phyloP scores from a whole-genome alignment of 2,329 filamentous ascomycete genomes.

The Fonsecaea pedrosoi region DNA sequence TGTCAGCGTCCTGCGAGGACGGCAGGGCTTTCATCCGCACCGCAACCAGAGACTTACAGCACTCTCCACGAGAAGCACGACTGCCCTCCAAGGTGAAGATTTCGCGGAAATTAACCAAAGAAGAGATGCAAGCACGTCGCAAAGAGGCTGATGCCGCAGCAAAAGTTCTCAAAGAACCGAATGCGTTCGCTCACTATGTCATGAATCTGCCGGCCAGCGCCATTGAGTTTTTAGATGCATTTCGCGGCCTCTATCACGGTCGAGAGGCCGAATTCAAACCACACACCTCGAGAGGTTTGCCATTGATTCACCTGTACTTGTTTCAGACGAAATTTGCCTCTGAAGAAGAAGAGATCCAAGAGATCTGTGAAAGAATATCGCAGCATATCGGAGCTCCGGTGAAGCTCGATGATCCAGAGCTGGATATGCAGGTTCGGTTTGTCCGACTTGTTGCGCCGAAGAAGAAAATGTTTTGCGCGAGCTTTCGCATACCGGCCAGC shows the following conservation, averaged over 20 bases:
- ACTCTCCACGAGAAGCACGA: conserved; percentile 59
- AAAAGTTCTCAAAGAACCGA: conserved; percentile 63
- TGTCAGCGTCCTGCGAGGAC: conserved; percentile 80
- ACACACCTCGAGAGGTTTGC: conserved; percentile 66
- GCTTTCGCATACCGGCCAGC: conserved; percentile 80
- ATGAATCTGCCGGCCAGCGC: conserved; percentile 97
- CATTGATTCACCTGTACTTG: conserved; percentile 91
- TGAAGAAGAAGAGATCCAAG: conserved; percentile 64
- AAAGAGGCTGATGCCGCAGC: conserved; percentile 36
- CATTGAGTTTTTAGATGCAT: conserved; percentile 78
- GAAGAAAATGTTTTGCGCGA: conserved; percentile 97
- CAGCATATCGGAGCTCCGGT: conserved; percentile 66
- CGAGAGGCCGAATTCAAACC: conserved; percentile 70
- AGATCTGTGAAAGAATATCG: conserved; percentile 72
- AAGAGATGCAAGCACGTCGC: conserved; percentile 40
- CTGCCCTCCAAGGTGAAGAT: conserved; percentile 55
- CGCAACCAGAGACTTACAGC: conserved; percentile 65
- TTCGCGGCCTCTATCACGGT: conserved; percentile 80
- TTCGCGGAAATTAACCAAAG: conserved; percentile 38
- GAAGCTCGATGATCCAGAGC: conserved; percentile 62
- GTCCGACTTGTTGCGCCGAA: conserved; percentile 89
- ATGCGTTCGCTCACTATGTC: conserved; percentile 87
- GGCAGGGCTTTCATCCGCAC: conserved; percentile 79
- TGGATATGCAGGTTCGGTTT: conserved; percentile 63
- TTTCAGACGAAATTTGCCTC: conserved; percentile 84